phyloP scores from a whole-genome alignment of 2,329 filamentous ascomycete species.

The Epichloe aotearoae region DNA sequence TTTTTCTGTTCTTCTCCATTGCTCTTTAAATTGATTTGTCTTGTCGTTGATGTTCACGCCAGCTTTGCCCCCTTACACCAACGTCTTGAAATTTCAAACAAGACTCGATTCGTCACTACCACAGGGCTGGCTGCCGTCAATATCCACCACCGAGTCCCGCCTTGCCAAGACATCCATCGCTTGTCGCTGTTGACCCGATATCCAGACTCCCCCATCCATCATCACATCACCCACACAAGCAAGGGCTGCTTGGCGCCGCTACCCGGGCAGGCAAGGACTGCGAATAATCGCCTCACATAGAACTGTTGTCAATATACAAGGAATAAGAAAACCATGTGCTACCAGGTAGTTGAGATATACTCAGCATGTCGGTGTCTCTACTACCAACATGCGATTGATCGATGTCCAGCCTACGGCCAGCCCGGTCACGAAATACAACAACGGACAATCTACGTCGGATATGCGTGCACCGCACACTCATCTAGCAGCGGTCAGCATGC shows the following conservation, averaged over 20 bases:
- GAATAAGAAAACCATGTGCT: conserved; percentile 53
- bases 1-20: conserved; percentile 4
- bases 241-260: too few relatives aligned
- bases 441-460: conserved; percentile 70
- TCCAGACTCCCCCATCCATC: neutral
- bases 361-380: conserved; percentile 80
- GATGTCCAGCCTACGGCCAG: conserved; percentile 62
- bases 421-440: conserved; percentile 59
- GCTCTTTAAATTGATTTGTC: conserved; percentile 6
- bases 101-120: neutral
- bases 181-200: neutral
- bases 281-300: neutral
- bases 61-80: neutral
- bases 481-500: conserved; percentile 25
- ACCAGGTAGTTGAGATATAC: conserved; percentile 74
- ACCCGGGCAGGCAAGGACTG: neutral
- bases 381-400: conserved; percentile 75
- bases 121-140: neutral
- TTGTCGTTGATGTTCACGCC: neutral
- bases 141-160: neutral
- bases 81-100: neutral
- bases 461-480: conserved; percentile 44
- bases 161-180: neutral
- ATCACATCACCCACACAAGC: neutral
- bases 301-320: neutral